phyloP scores from a whole-genome alignment of 2,329 filamentous ascomycete genomes.

The Exophiala sideris region DNA sequence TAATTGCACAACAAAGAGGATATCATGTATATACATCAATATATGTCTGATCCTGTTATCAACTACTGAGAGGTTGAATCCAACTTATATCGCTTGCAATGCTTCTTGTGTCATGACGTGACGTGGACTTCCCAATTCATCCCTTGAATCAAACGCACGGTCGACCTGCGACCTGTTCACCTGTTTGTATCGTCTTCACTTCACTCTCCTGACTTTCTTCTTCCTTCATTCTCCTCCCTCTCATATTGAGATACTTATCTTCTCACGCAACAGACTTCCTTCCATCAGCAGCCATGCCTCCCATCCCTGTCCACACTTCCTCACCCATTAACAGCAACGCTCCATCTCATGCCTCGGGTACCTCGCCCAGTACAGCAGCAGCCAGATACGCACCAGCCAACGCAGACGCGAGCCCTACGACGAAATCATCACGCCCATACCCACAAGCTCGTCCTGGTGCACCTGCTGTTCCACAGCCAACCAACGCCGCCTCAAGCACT shows the following conservation, averaged over 20 bases:
- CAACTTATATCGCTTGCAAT: no score
- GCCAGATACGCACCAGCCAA: slow-evolving; percentile 15
- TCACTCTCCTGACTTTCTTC: neutral
- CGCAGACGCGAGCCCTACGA: slow-evolving; percentile 8
- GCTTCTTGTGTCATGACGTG: neutral
- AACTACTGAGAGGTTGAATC: no score
- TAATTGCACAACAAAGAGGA: no score
- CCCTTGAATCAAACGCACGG: slow-evolving; percentile 20
- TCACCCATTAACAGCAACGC: slow-evolving; percentile 26
- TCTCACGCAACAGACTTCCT: neutral
- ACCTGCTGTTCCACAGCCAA: slow-evolving; percentile 17
- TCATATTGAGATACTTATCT: neutral
- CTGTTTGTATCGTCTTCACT: slow-evolving; percentile 9
- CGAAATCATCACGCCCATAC: slow-evolving; percentile 3
- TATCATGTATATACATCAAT: no score
- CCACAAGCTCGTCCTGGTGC: slow-evolving; percentile 18
- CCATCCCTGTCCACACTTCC: slow-evolving; percentile 24
- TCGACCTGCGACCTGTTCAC: neutral
- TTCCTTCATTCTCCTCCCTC: neutral
- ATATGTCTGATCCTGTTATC: no score
- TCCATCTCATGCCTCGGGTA: slow-evolving; percentile 7
- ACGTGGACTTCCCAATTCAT: slow-evolving; percentile 4
- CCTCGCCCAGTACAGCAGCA: slow-evolving; percentile 20
- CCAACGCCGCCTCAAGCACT: slow-evolving; percentile 15
- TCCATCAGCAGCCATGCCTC: slow-evolving; percentile 10